Conservation (phyloP, 2,329 filamentous ascomycete genomes). For the Ambrosiella cleistominuta region DNA sequence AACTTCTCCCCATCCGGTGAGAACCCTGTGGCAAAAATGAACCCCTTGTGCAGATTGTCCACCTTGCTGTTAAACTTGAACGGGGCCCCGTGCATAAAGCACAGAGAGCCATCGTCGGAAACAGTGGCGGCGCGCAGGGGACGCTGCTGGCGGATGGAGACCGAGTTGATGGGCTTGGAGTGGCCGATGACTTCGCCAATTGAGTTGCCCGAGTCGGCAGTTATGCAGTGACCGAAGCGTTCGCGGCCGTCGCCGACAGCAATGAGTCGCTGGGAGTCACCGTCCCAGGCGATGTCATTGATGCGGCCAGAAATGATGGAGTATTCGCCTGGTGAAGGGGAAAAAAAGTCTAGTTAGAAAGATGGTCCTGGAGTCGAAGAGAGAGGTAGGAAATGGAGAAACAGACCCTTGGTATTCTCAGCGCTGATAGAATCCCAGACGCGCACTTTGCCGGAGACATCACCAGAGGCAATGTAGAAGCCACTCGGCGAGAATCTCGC, state of each 20-base stretch:
- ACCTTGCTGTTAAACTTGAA: slow-evolving; percentile 91
- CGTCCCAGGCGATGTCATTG: slow-evolving; percentile 95
- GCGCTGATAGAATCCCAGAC: slow-evolving; percentile 89
- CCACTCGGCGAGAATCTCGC: slow-evolving; percentile 87
- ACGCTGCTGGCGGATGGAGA: slow-evolving; percentile 74
- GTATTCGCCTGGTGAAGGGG: slow-evolving; percentile 50
- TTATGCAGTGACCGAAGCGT: slow-evolving; percentile 84
- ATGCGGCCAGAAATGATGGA: slow-evolving; percentile 85
- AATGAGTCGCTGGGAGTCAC: slow-evolving; percentile 89
- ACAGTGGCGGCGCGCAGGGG: slow-evolving; percentile 85
- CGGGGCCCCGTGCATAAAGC: slow-evolving; percentile 83
- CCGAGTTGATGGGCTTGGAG: slow-evolving; percentile 75
- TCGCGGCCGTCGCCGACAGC: slow-evolving; percentile 92
- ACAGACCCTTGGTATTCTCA: slow-evolving; percentile 54
- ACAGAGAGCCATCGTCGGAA: slow-evolving; percentile 73
- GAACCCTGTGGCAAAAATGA: slow-evolving; percentile 75
- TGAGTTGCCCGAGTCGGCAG: slow-evolving; percentile 85
- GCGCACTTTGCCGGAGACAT: slow-evolving; percentile 65
- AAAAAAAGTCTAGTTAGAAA: too few relatives aligned
- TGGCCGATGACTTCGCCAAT: slow-evolving; percentile 91
- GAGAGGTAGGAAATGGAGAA: not conserved
- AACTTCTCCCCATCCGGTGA: slow-evolving; percentile 70
- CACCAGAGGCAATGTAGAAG: slow-evolving; percentile 87
- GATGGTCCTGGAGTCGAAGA: not conserved
- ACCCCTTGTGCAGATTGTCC: slow-evolving; percentile 65